phyloP scores from a whole-genome alignment of 148 eudicot genomes.

The Nyssa sinensis region DNA sequence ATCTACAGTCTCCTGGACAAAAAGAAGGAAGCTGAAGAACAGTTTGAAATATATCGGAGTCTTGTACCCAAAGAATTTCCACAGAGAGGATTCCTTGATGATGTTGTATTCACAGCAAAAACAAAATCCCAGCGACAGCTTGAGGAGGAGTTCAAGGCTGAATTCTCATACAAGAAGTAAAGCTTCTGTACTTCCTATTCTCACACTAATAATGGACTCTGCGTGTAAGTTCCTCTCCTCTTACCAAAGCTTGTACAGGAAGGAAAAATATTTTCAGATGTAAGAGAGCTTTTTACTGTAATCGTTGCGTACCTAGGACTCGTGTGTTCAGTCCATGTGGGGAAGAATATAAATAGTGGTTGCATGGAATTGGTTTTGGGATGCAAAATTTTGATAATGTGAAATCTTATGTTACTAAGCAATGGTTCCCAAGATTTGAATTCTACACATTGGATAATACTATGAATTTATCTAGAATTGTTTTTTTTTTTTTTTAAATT shows the following conservation, averaged over 20 bases:
- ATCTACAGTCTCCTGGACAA: constrained; percentile 78
- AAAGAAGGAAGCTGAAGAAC: constrained; percentile 79
- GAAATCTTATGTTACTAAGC: too few species aligned
- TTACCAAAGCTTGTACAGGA: too few species aligned
- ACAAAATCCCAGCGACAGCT: constrained; percentile 56
- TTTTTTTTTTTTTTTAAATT: too few species aligned
- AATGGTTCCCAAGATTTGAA: background rate
- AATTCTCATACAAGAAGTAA: constrained; percentile 34
- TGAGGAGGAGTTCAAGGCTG: constrained; percentile 55
- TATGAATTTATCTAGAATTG: background rate
- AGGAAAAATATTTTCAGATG: too few species aligned
- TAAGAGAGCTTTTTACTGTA: too few species aligned
- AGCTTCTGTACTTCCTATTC: background rate
- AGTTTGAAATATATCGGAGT: constrained; percentile 63
- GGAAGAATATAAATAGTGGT: background rate
- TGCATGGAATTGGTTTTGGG: background rate
- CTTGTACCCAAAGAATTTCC: constrained; percentile 98
- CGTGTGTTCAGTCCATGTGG: background rate
- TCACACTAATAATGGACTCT: background rate
- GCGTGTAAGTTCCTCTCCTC: too few species aligned
- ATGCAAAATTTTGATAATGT: background rate
- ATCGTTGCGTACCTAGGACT: background rate
- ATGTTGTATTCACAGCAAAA: constrained; percentile 85
- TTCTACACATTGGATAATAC: background rate
- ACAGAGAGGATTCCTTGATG: constrained; percentile 86